Conservation (phyloP, 2,329 filamentous ascomycete species). For the Aureobasidium melanogenum region DNA sequence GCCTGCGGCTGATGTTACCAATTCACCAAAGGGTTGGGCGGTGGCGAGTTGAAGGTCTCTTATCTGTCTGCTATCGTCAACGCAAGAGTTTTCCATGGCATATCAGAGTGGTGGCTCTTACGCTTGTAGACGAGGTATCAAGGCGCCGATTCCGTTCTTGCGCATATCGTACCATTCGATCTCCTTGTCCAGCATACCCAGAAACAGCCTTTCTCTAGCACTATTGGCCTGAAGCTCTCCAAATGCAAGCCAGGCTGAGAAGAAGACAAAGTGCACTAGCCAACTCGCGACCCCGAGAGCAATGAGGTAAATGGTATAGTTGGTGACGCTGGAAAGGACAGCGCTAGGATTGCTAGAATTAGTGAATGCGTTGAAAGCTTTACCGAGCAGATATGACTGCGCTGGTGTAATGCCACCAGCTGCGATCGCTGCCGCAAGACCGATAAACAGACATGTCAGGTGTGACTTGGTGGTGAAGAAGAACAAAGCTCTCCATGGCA, state of each 20-base stretch:
- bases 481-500: constrained; percentile 54
- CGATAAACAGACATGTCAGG: constrained; percentile 43
- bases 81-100: background rate
- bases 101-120: constrained; percentile 34
- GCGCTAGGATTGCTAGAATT: constrained; percentile 51
- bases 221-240: constrained; percentile 69
- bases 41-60: constrained; percentile 72
- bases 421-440: constrained; percentile 47
- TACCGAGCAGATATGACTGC: constrained; percentile 63
- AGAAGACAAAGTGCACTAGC: constrained; percentile 57
- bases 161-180: constrained; percentile 75
- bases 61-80: constrained; percentile 54
- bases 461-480: constrained; percentile 60
- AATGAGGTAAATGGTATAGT: constrained; percentile 54
- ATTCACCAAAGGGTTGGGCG: constrained; percentile 68
- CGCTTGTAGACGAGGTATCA: constrained; percentile 66
- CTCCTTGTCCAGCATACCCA: constrained; percentile 59
- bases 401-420: constrained; percentile 56
- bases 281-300: constrained; percentile 57
- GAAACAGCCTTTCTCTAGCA: constrained; percentile 58
- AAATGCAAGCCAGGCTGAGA: constrained; percentile 64
- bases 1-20: constrained; percentile 56
- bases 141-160: constrained; percentile 60
- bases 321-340: constrained; percentile 48
- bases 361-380: constrained; percentile 64